Evolutionary conservation across 352 stramenopile genomes (phyloP).

Genomic region (Hyaloperonospora arabidopsidis): DNA sequence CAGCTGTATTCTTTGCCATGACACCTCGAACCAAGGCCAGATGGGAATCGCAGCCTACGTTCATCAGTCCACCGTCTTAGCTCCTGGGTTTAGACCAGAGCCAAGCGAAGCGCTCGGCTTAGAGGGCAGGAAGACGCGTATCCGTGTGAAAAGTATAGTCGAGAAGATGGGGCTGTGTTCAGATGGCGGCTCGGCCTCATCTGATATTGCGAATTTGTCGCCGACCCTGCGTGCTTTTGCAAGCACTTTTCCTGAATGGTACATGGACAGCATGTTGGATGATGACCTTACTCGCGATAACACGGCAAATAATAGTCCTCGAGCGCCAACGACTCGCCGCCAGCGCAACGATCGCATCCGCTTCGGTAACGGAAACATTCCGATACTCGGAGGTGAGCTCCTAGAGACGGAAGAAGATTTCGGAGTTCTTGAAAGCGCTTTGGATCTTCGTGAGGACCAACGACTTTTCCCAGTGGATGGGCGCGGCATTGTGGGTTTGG

Average conservation of each 20-base stretch:
- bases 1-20: slow-evolving; percentile 84
- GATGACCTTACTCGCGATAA: slow-evolving; percentile 41
- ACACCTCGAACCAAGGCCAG: slow-evolving; percentile 66
- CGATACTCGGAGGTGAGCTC: slow-evolving; percentile 51
- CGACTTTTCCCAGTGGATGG: slow-evolving; percentile 49
- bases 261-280: slow-evolving; percentile 46
- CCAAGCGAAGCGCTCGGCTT: slow-evolving; percentile 48
- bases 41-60: slow-evolving; percentile 82
- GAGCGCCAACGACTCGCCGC: slow-evolving; percentile 18
- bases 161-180: slow-evolving; percentile 84
- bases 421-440: slow-evolving; percentile 55
- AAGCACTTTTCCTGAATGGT: slow-evolving; percentile 63
- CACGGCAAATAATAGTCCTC: slow-evolving; percentile 36
- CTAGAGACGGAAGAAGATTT: slow-evolving; percentile 62
- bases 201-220: slow-evolving; percentile 35
- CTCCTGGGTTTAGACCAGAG: slow-evolving; percentile 63
- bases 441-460: slow-evolving; percentile 58
- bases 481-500: slow-evolving; percentile 34
- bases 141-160: slow-evolving; percentile 61
- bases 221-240: slow-evolving; percentile 54
- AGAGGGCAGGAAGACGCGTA: slow-evolving; percentile 47
- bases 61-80: slow-evolving; percentile 81
- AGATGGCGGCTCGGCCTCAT: slow-evolving; percentile 31
- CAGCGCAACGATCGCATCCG: slow-evolving; percentile 43
- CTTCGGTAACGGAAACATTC: slow-evolving; percentile 31